Evolutionary conservation across 2,329 filamentous ascomycete genomes (phyloP).

Genomic region (Onygenales sp.): DNA sequence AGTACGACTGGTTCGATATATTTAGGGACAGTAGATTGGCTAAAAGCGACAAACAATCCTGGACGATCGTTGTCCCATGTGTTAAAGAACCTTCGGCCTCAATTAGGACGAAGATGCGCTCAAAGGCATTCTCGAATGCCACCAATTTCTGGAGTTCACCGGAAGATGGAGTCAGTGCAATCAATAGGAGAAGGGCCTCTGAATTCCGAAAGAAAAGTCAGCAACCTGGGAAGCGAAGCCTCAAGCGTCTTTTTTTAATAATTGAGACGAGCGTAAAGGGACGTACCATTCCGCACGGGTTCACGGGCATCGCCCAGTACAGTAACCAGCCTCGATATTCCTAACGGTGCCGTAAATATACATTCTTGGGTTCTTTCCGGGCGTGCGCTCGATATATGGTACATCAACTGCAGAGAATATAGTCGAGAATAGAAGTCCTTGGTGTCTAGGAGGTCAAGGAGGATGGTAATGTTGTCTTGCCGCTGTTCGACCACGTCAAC

Average conservation of each 20-base stretch:
- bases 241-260: not conserved
- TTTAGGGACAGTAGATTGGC: constrained; percentile 84
- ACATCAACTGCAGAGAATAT: constrained; percentile 82
- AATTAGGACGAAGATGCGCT: constrained; percentile 74
- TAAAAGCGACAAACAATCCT: constrained; percentile 84
- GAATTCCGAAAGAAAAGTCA: not conserved
- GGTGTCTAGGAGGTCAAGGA: constrained; percentile 81
- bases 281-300: constrained; percentile 64
- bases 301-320: constrained; percentile 79
- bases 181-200: constrained; percentile 78
- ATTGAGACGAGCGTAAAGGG: not conserved
- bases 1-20: constrained; percentile 83
- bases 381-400: constrained; percentile 73
- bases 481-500: constrained; percentile 53
- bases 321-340: constrained; percentile 75
- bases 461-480: constrained; percentile 88
- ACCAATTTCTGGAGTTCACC: constrained; percentile 89
- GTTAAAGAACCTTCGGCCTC: constrained; percentile 69
- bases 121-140: constrained; percentile 90
- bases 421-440: constrained; percentile 83
- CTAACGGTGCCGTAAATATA: constrained; percentile 77
- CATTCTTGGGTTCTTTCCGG: constrained; percentile 92
- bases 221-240: not conserved
- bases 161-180: constrained; percentile 76
- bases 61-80: constrained; percentile 76